Conservation (phyloP, 2,329 filamentous ascomycete genomes). For the Talaromyces sp. region DNA sequence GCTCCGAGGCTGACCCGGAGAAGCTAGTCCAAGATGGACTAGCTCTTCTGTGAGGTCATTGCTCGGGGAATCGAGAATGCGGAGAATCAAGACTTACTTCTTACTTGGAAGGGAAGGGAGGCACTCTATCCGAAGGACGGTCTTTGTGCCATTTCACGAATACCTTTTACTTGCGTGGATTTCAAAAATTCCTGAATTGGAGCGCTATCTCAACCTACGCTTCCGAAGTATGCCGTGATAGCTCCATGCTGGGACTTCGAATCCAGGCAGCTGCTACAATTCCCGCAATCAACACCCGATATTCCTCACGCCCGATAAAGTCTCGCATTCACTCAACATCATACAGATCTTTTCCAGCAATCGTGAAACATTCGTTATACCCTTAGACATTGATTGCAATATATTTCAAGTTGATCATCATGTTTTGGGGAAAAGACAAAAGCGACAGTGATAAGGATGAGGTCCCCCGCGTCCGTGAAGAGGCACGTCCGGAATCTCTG, state of each 20-base stretch:
- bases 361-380: background rate
- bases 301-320: background rate
- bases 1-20: background rate
- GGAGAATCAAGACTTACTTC: background rate
- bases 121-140: background rate
- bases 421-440: conserved; percentile 34
- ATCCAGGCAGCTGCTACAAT: conserved; percentile 1
- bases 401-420: conserved; percentile 15
- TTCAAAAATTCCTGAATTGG: too few species aligned
- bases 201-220: background rate
- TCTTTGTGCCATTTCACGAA: background rate
- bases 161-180: background rate
- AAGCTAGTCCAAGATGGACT: conserved; percentile 12
- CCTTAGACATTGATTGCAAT: background rate
- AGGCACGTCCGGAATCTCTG: conserved; percentile 28
- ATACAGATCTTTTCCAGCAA: background rate
- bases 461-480: conserved; percentile 23
- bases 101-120: background rate
- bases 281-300: background rate
- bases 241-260: background rate
- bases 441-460: conserved; percentile 20
- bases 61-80: background rate
- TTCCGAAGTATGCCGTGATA: background rate
- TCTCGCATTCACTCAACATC: background rate
- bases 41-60: conserved; percentile 18